A percentile compares a stretch with the other conserved stretches of the same genome.
Conservation (phyloP, 176 grass and related monocot species). For the Carex cristatella region DNA sequence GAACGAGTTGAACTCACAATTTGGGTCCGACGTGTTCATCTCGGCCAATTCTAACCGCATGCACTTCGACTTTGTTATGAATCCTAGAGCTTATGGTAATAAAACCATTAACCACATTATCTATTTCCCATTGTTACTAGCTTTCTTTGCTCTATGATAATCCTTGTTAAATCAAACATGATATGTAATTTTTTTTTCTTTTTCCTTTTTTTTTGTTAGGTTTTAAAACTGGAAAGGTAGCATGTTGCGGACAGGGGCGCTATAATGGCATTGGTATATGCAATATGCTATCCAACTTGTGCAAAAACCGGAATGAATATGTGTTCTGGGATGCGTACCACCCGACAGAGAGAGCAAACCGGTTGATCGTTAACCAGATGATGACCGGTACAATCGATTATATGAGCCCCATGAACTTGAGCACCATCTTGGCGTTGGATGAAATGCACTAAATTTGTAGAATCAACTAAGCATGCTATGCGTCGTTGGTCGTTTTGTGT, state of each 20-base stretch:
- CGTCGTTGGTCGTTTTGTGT: neutral
- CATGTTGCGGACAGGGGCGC: slow-evolving; percentile 89
- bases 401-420: slow-evolving; percentile 94
- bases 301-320: slow-evolving; percentile 54
- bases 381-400: slow-evolving; percentile 71
- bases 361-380: slow-evolving; percentile 74
- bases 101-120: neutral
- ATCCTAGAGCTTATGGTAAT: slow-evolving; percentile 75
- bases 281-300: slow-evolving; percentile 69
- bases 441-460: neutral
- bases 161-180: neutral
- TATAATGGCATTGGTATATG: slow-evolving; percentile 90
- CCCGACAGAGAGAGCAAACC: slow-evolving; percentile 81
- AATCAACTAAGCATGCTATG: neutral
- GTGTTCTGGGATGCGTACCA: slow-evolving; percentile 90
- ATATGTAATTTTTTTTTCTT: neutral
- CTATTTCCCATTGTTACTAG: neutral
- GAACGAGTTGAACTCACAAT: slow-evolving; percentile 37
- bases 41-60: slow-evolving; percentile 60
- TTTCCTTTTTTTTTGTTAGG: slow-evolving; percentile 26
- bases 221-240: slow-evolving; percentile 70
- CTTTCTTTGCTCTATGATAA: neutral
- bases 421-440: slow-evolving; percentile 87
- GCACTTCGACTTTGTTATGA: slow-evolving; percentile 74
- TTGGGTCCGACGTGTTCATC: slow-evolving; percentile 53